phyloP scores from a whole-genome alignment of 352 stramenopile species.

The Elongisporangium anandrum region DNA sequence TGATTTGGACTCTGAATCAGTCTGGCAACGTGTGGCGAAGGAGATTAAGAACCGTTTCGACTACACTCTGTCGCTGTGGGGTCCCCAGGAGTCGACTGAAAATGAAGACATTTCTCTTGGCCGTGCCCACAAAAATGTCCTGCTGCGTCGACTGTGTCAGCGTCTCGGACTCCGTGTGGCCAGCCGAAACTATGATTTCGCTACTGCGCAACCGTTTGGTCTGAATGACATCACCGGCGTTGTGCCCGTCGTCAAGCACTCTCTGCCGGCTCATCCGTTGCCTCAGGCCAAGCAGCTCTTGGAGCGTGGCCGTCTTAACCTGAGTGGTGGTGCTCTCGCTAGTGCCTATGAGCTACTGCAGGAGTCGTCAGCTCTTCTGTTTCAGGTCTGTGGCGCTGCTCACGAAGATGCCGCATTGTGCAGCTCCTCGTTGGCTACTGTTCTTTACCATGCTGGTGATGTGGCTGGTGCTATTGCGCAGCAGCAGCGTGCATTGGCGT shows the following conservation, averaged over 20 bases:
- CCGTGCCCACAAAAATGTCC: constrained; percentile 66
- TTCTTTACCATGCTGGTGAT: constrained; percentile 92
- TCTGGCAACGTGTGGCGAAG: constrained; percentile 58
- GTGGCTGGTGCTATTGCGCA: constrained; percentile 84
- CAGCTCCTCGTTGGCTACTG: constrained; percentile 88
- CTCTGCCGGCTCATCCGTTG: constrained; percentile 73
- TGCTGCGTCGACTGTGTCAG: constrained; percentile 93
- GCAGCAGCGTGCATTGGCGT: constrained; percentile 87
- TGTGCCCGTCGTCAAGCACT: constrained; percentile 93
- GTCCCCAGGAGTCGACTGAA: constrained; percentile 15
- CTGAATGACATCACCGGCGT: constrained; percentile 91
- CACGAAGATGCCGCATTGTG: constrained; percentile 92
- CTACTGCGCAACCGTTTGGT: constrained; percentile 69
- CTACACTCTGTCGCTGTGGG: constrained; percentile 76
- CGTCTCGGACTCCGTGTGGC: constrained; percentile 88
- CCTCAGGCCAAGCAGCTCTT: constrained; percentile 78
- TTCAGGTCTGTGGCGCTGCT: constrained; percentile 90
- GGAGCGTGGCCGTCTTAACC: constrained; percentile 83
- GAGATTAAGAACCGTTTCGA: constrained; percentile 75
- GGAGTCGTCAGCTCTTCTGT: constrained; percentile 91
- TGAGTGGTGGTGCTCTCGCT: constrained; percentile 69
- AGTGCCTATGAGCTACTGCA: constrained; percentile 84
- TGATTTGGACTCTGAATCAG: constrained; percentile 28
- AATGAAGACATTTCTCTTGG: constrained; percentile 22
- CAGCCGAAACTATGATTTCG: constrained; percentile 89